Conservation (phyloP, 2,329 filamentous ascomycete genomes). For the Cladosporium austrohemisphaericum region DNA sequence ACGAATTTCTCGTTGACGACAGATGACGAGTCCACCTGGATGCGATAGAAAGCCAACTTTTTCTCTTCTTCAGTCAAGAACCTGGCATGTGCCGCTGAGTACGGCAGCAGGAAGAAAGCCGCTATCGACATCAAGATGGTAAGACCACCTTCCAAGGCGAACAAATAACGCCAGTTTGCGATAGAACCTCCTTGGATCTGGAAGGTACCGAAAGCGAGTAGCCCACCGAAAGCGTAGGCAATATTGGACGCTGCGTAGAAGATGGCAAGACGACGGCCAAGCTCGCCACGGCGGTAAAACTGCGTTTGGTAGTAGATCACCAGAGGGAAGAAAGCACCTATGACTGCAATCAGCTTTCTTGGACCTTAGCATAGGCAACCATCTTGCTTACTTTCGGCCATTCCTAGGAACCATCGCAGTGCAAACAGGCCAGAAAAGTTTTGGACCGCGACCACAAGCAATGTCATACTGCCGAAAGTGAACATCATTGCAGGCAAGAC, state of each 20-base stretch:
- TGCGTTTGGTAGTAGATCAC: conserved; percentile 59
- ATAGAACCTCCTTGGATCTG: conserved; percentile 52
- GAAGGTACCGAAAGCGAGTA: conserved; percentile 60
- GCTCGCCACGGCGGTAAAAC: conserved; percentile 69
- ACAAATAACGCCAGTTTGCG: conserved; percentile 61
- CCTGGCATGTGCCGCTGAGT: conserved; percentile 57
- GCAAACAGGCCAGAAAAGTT: conserved; percentile 66
- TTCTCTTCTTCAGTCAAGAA: conserved; percentile 67
- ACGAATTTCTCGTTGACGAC: conserved; percentile 56
- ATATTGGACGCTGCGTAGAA: conserved; percentile 76
- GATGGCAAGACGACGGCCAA: conserved; percentile 65
- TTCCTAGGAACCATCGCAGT: conserved; percentile 65
- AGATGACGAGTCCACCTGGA: conserved; percentile 70
- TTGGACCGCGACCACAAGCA: conserved; percentile 53
- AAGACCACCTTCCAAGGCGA: conserved; percentile 56
- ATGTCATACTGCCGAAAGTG: conserved; percentile 61
- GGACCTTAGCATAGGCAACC: no score
- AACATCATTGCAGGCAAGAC: conserved; percentile 68
- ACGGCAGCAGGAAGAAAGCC: conserved; percentile 67
- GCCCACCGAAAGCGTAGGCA: conserved; percentile 62
- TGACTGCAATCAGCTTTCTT: no score
- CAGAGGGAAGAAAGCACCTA: conserved; percentile 61
- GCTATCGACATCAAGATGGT: conserved; percentile 59
- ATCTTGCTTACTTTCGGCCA: conserved; percentile 51
- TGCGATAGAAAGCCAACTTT: conserved; percentile 66